Conservation (phyloP, 2,329 filamentous ascomycete genomes). For the Colletotrichum sp. region DNA sequence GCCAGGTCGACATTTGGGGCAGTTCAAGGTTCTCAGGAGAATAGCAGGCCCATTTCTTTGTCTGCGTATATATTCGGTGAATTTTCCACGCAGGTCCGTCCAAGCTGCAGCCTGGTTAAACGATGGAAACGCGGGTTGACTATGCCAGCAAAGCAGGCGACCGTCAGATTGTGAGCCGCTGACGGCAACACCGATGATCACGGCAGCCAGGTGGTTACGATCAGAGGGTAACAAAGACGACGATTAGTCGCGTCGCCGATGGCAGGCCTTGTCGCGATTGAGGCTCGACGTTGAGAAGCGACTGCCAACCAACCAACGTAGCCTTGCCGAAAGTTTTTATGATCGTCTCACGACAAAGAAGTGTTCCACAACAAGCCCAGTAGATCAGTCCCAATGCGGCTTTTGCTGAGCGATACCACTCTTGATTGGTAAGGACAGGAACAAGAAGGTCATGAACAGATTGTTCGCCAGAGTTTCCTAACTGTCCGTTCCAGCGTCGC, state of each 20-base stretch:
- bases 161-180: neutral
- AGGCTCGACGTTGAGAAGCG: neutral
- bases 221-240: neutral
- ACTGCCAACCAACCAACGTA: neutral
- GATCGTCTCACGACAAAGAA: constrained; percentile 12
- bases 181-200: neutral
- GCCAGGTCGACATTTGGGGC: neutral
- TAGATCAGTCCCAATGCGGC: neutral
- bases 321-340: neutral
- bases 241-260: neutral
- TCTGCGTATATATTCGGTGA: neutral
- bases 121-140: neutral
- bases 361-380: neutral
- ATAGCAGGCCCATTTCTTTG: neutral
- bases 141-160: neutral
- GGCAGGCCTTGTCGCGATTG: neutral
- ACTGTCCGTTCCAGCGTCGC: neutral
- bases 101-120: neutral
- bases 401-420: neutral
- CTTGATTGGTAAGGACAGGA: neutral
- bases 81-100: neutral
- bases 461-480: neutral
- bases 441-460: neutral
- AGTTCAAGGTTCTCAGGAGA: neutral
- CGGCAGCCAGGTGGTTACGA: neutral